Evolutionary conservation across 441 rosid species (phyloP), one percentile per base, ranked within the genome.

Genomic region (Gossypium davidsonii): DNA sequence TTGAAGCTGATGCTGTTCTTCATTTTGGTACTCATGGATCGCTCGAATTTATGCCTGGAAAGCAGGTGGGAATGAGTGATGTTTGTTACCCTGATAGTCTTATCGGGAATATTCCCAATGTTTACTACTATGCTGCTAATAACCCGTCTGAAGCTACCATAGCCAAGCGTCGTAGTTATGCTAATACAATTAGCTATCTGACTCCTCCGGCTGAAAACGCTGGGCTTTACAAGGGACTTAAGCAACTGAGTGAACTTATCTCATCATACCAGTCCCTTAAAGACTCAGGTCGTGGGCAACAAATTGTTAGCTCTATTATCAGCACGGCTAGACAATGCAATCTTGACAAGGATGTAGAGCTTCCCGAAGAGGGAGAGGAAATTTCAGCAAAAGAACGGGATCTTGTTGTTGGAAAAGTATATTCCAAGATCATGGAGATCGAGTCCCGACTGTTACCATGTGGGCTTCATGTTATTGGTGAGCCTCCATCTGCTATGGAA

Each of bases 131-230:
- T 34, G 99, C 99, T 4, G 98, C 99, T 0, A 95, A 95, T 71
- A 95, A 95, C 62, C 99, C 99, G 1, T 92, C 98, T 2, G 99
- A 95, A 82, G 99, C 99, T 3, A 95, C 99, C 64, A 88, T 95
- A 4, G 99, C 99, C 4, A 95, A 95, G 81, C 90, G 99, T 57
- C 89, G 99, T 57, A 95, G 99, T 85, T 95, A 95, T 59, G 99
- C 99, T 2, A 95, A 95, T 75, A 95, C 98, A 0, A 95, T 93
- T 69, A 95, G 99, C 72, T 95, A 95, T 62, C 84, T 95, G 83
- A 95, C 98, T 39, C 99, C 99, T 68, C 99, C 99, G 0, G 99
- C 99, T 42, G 99, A 95, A 88, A 95, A 95, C 80, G 99, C 98
- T 58, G 99, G 99, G 74, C 91, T 95, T 70, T 95, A 95, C 91